These are phyloP conservation scores for Chytriomyces hyalinus DNA, from an alignment of 192 early-diverging fungal species.

Conservation along the genomic window DNA sequence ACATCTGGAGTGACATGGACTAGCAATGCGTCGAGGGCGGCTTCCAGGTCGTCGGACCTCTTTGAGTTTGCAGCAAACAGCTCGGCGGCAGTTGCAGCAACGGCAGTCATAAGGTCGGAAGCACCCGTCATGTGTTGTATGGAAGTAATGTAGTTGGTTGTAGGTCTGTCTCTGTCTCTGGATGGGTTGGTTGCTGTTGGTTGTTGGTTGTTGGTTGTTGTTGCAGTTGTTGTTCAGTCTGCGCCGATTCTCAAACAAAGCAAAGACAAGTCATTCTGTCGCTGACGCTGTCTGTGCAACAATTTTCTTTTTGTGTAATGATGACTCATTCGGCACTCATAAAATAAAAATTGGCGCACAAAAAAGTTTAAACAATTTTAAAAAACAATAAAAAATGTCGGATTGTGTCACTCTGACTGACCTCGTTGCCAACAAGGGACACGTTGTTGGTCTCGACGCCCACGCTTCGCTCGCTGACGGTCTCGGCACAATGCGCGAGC, in stretches of 20 bases:
- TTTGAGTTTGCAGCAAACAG: neutral
- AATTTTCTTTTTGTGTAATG: neutral
- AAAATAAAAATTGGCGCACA: neutral
- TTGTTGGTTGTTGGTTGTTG: neutral
- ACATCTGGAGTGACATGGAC: neutral
- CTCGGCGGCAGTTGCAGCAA: neutral
- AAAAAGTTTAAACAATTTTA: too few relatives aligned
- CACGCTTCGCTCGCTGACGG: neutral
- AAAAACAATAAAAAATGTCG: neutral
- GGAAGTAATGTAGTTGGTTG: neutral
- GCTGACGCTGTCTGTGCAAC: neutral
- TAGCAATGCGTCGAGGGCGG: neutral
- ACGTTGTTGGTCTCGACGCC: conserved; percentile 20
- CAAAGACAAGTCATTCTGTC: neutral
- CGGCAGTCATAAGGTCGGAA: conserved; percentile 1
- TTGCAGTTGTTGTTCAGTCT: too few relatives aligned
- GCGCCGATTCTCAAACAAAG: neutral
- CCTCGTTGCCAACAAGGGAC: neutral
- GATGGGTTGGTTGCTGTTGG: neutral
- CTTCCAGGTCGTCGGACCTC: conserved; percentile 4
- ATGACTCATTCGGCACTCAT: neutral
- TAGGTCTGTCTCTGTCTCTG: neutral
- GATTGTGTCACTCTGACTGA: neutral
- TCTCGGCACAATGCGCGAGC: conserved; percentile 6
- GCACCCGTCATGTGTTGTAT: neutral